phyloP scores from a whole-genome alignment of 371 early-diverging fungal genomes.

The Batrachochytrium dendrobatidis region DNA sequence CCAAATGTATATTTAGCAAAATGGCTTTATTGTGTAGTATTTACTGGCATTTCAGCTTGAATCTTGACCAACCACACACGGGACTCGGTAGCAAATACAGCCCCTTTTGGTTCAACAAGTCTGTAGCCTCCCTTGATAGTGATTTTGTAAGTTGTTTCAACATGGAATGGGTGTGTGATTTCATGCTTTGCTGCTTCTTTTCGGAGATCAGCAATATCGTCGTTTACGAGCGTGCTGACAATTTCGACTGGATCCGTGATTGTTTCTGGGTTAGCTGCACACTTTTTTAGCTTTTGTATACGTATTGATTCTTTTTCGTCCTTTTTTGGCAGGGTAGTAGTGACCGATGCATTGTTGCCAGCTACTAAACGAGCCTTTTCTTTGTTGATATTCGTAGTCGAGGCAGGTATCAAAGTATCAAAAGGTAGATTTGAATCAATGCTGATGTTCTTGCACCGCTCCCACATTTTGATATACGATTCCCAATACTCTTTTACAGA shows the following conservation, averaged over 20 bases:
- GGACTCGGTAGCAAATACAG: conserved; percentile 6
- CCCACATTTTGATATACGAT: not conserved
- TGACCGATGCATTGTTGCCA: not conserved
- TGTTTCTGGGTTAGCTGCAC: not conserved
- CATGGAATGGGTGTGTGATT: not conserved
- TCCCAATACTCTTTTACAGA: conserved; percentile 19
- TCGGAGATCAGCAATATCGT: not conserved
- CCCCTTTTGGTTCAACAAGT: conserved; percentile 28
- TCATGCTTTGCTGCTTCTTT: not conserved
- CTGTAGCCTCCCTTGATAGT: conserved; percentile 25
- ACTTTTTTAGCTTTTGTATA: not conserved
- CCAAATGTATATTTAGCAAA: too few species aligned
- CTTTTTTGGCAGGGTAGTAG: not conserved
- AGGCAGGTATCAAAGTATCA: too few species aligned
- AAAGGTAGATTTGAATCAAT: too few species aligned
- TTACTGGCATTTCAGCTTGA: conserved; percentile 11
- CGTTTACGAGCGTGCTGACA: not conserved
- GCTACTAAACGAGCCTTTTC: too few species aligned
- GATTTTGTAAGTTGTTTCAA: conserved; percentile 28
- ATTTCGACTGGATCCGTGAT: not conserved
- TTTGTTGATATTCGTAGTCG: too few species aligned
- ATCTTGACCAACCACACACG: conserved; percentile 28
- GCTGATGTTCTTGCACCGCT: not conserved
- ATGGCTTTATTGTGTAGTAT: too few species aligned
- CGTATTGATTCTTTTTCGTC: not conserved